Evolutionary conservation across 108 stramenopile genomes (phyloP), one percentile per base, ranked within the genome.

Genomic region (Skeletonema costatum): DNA sequence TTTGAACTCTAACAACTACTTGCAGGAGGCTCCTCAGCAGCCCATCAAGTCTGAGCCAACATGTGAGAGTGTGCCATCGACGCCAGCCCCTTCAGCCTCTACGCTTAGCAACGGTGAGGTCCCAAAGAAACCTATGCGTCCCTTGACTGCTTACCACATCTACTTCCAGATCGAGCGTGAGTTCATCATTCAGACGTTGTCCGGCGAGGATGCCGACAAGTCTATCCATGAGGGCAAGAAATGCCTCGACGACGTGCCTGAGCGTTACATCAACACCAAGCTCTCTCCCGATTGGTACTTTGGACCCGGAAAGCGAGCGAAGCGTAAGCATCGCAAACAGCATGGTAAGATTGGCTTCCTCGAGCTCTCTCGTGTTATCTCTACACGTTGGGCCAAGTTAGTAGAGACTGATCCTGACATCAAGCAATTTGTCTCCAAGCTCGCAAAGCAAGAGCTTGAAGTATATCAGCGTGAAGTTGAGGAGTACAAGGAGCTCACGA

Each of bases 331-430:
- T 80, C 79, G 92, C 41, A 91, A 91, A 76, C 76, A 86, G 30
- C 93, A 94, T 67, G 90, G 93, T 17, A 92, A 94, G 73, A 86
- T 94, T 21, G 90, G 89, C 10, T 94, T 94, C 73, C 78, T 84
- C 9, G 93, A 94, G 30, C 79, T 94, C 66, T 91, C 93, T 2
- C 70, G 83, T 13, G 60, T 78, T 17, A 89, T 94, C 48, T 88
- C 88, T 5, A 64, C 75, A 10, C 85, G 83, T 36, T 94, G 93
- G 93, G 82, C 82, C 17, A 21, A 70, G 48, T 64, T 83, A 29
- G 82, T 74, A 19, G 38, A 41, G 8, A 60, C 66, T 7, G 82
- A 83, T 70, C 82, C 76, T 10, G 82, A 77, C 5, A 64, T 74
- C 7, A 83, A 83, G 64, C 17, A 17, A 5, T 83, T 70, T 19